phyloP scores from a whole-genome alignment of 1,284 basidiomycete species.

The Ustilago trichophora region DNA sequence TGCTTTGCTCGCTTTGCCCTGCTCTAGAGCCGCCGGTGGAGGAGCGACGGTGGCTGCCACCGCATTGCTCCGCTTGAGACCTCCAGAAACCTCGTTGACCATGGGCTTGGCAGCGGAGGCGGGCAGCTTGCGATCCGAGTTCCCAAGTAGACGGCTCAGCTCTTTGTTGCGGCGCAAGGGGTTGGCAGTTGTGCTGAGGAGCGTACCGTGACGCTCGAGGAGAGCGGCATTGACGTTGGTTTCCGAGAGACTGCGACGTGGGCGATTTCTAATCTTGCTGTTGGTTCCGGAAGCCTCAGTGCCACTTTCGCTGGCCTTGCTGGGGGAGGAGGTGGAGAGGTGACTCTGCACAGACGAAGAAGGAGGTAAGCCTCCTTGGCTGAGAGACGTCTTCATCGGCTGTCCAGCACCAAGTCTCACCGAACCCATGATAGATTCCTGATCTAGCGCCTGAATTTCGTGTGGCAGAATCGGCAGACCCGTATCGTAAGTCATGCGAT shows the following conservation, averaged over 20 bases:
- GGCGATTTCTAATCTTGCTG: conserved; percentile 27
- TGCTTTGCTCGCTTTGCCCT: conserved; percentile 69
- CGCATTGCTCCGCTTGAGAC: conserved; percentile 28
- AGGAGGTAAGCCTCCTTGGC: conserved; percentile 5
- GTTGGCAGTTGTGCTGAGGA: conserved; percentile 51
- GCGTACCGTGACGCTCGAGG: conserved; percentile 53
- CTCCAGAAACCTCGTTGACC: conserved; percentile 8
- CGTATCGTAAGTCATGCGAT: conserved; percentile 40
- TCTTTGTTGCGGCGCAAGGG: conserved; percentile 54
- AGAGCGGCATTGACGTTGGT: conserved; percentile 19
- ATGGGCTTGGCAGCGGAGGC: conserved; percentile 23
- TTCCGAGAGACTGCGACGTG: conserved; percentile 35
- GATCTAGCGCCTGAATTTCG: conserved; percentile 41
- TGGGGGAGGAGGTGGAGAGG: conserved; percentile 3
- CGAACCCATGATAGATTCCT: conserved; percentile 51
- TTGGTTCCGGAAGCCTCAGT: not conserved
- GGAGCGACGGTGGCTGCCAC: conserved; percentile 16
- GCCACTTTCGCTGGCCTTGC: not conserved
- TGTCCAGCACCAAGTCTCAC: conserved; percentile 15
- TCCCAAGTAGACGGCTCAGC: conserved; percentile 53
- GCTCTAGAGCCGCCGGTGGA: conserved; percentile 53
- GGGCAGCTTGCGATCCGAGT: conserved; percentile 44
- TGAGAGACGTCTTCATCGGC: conserved; percentile 19
- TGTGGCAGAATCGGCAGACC: conserved; percentile 49
- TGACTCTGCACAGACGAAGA: conserved; percentile 4